A percentile compares a stretch with the other conserved stretches of the same genome.
Evolutionary conservation across 2,329 filamentous ascomycete genomes (phyloP).

Genomic region (Sclerotinia spermophila): DNA sequence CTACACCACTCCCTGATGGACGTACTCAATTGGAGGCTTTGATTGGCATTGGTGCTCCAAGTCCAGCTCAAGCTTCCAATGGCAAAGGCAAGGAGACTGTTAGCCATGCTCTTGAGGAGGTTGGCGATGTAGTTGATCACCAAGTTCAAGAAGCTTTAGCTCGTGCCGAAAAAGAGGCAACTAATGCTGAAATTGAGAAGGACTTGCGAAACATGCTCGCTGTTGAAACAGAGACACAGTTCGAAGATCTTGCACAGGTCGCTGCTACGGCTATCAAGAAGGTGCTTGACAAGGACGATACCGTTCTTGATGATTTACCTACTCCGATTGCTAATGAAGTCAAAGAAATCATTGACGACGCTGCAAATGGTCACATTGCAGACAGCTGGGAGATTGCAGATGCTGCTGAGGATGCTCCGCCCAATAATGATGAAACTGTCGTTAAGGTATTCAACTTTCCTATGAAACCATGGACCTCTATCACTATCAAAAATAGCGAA

Average conservation of each 20-base stretch:
- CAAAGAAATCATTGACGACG: conserved; percentile 55
- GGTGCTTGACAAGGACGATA: conserved; percentile 53
- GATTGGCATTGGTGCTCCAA: conserved; percentile 34
- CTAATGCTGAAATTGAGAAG: conserved; percentile 46
- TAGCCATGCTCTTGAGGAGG: conserved; percentile 51
- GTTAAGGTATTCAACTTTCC: conserved; percentile 93
- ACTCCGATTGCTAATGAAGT: conserved; percentile 52
- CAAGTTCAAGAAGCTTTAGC: conserved; percentile 48
- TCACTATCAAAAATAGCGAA: conserved; percentile 63
- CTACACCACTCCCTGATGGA: conserved; percentile 34
- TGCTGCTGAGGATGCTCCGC: conserved; percentile 55
- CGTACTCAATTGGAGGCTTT: conserved; percentile 40
- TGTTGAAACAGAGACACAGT: conserved; percentile 52
- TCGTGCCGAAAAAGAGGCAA: conserved; percentile 45
- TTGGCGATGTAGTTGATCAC: conserved; percentile 11
- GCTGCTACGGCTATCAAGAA: conserved; percentile 50
- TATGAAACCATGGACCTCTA: conserved; percentile 92
- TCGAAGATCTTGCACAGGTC: conserved; percentile 47
- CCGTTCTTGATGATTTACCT: conserved; percentile 53
- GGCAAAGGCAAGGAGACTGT: conserved; percentile 58
- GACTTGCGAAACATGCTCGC: conserved; percentile 49
- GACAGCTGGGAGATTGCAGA: conserved; percentile 92
- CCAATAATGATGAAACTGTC: conserved; percentile 61
- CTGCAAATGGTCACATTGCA: conserved; percentile 55
- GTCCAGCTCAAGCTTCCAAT: background rate